Base-by-base conservation (phyloP, 345 rosid species). In the Populus ilicifolia region DNA sequence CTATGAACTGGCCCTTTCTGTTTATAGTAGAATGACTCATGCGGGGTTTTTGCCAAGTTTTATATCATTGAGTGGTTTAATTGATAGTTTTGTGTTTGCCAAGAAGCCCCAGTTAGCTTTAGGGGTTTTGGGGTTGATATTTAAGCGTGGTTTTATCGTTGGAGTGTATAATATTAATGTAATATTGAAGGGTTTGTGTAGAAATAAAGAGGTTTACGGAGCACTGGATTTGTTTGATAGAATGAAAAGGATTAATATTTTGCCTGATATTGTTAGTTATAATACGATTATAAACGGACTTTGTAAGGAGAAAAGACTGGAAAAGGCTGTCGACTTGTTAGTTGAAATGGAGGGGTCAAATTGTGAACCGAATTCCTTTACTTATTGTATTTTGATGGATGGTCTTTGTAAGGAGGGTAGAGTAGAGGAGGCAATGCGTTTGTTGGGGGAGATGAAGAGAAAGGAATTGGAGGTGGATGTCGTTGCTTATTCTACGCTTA, bases 381-480 rank as follows among this genome's bases (percentile, higher is more conserved):
- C 90, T 41, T 88, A 87, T 61, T 48, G 83, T 63, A 86, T 81
- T 69, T 74, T 92, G 75, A 86, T 92, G 75, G 81, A 90, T 79
- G 92, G 90, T 11, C 87, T 92, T 72, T 88, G 91, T 52, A 88
- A 85, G 80, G 84, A 69, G 54, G 91, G 90, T 41, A 81, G 78
- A 75, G 85, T 84, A 74, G 94, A 81, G 21, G 85, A 80, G 79
- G 91, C 94, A 0, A 21, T 84, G 82, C 76, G 75, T 12, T 72
- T 90, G 71, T 52, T 84, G 18, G 70, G 80, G 74, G 87, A 87
- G 66, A 85, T 89, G 90, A 83, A 74, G 81, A 62, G 25, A 38
- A 85, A 81, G 68, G 89, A 88, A 41, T 80, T 90, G 63, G 82
- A 80, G 65, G 82, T 68, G 4, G 90, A 92, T 81, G 87, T 83